Conservation (phyloP, 129 eudicot species). For the Saussurea involucrata region DNA sequence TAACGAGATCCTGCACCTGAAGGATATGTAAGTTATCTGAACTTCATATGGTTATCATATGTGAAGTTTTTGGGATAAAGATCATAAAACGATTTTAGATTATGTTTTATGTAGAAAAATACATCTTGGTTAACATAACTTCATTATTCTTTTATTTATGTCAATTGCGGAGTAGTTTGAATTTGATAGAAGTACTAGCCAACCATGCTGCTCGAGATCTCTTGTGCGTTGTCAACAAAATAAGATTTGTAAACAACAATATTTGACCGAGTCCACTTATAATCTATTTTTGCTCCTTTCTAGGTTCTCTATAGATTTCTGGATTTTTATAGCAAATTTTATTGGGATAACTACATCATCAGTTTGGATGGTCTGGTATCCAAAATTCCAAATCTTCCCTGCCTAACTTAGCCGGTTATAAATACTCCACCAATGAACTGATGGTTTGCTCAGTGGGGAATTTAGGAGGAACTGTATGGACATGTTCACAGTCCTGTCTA, state of each 20-base stretch:
- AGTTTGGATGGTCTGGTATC: constrained; percentile 86
- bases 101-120: no score
- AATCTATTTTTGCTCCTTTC: not conserved
- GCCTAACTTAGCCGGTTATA: constrained; percentile 62
- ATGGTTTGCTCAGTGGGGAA: constrained; percentile 51
- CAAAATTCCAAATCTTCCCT: constrained; percentile 56
- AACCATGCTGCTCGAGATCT: no score
- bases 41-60: no score
- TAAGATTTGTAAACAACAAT: not conserved
- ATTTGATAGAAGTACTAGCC: no score
- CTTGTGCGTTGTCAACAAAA: not conserved
- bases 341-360: constrained; percentile 82
- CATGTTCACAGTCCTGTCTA: constrained; percentile 60
- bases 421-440: constrained; percentile 16
- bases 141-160: no score
- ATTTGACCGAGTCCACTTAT: not conserved
- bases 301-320: constrained; percentile 86
- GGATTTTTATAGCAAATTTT: constrained; percentile 79
- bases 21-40: no score
- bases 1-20: no score
- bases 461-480: constrained; percentile 58
- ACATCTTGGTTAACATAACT: no score
- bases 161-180: no score
- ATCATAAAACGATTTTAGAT: no score
- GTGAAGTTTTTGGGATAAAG: no score